Conservation (phyloP, 225 moss, liverwort and hornwort genomes). For the Physcomitrellopsis africana region DNA sequence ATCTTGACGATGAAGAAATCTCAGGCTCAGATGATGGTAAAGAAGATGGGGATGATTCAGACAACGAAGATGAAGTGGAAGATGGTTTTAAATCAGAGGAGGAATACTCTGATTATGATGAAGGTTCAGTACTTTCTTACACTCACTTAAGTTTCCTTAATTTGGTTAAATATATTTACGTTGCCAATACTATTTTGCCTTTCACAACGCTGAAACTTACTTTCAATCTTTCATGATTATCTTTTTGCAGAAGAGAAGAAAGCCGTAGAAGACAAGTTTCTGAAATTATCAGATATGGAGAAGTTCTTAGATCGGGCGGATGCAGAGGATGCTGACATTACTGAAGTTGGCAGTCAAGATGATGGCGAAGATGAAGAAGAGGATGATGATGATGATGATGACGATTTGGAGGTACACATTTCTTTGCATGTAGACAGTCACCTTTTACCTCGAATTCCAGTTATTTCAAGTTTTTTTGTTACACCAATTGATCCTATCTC, state of each 20-base stretch:
- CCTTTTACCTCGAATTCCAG: not conserved
- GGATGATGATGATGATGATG: constrained; percentile 55
- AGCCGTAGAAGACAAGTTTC: constrained; percentile 82
- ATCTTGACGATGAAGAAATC: constrained; percentile 3
- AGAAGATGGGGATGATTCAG: constrained; percentile 31
- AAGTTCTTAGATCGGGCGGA: constrained; percentile 88
- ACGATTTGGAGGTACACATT: constrained; percentile 62
- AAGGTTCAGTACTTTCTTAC: constrained; percentile 37
- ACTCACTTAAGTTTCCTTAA: not conserved
- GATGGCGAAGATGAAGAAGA: constrained; percentile 48
- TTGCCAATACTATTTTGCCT: not conserved
- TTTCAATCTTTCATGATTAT: not conserved
- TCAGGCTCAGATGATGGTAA: constrained; percentile 8
- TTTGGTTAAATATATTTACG: not conserved
- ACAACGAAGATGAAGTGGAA: constrained; percentile 33
- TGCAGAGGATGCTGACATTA: constrained; percentile 72
- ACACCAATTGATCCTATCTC: not conserved
- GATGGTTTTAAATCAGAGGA: constrained; percentile 34
- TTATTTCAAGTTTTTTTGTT: constrained; percentile 1
- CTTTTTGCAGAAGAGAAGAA: constrained; percentile 59
- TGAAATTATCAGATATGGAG: constrained; percentile 91
- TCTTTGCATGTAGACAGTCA: not conserved
- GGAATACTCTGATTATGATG: constrained; percentile 63
- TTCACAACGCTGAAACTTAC: constrained; percentile 14
- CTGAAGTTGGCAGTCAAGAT: constrained; percentile 39